phyloP scores from a whole-genome alignment of 164 flowering plant genomes.

The Vitis labrusca region DNA sequence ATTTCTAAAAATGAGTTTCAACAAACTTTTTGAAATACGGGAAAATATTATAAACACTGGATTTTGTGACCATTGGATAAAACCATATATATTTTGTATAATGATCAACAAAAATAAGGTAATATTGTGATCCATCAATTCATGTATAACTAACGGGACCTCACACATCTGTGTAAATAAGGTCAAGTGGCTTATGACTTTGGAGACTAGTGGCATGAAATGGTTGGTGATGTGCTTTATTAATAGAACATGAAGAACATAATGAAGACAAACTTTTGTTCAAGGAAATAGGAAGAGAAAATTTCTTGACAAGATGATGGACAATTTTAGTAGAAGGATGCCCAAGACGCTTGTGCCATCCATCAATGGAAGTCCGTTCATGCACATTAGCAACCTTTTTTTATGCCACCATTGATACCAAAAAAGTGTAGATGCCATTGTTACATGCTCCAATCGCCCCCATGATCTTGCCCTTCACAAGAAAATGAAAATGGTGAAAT shows the following conservation, averaged over 20 bases:
- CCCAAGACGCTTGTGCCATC: constrained; percentile 8
- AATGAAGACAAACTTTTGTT: neutral
- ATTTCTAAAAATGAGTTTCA: neutral
- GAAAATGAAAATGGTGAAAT: constrained; percentile 3
- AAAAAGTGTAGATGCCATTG: neutral
- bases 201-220: constrained; percentile 5
- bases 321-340: constrained; percentile 9
- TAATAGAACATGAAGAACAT: neutral
- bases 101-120: constrained; percentile 3
- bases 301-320: too few species aligned
- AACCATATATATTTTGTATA: too few species aligned
- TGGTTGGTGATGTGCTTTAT: neutral
- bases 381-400: neutral
- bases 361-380: constrained; percentile 5
- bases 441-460: constrained; percentile 9
- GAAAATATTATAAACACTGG: neutral
- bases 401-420: neutral
- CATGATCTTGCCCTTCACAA: neutral
- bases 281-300: constrained; percentile 11
- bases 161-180: constrained; percentile 1
- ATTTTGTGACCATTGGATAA: neutral
- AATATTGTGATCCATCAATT: constrained; percentile 8
- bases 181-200: constrained; percentile 2
- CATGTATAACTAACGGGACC: constrained; percentile 1
- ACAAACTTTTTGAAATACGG: constrained; percentile 1